Evolutionary conservation across 805 yeast genomes (phyloP), one percentile per base, ranked within the genome.

Genomic region (Candida peoriensis): DNA sequence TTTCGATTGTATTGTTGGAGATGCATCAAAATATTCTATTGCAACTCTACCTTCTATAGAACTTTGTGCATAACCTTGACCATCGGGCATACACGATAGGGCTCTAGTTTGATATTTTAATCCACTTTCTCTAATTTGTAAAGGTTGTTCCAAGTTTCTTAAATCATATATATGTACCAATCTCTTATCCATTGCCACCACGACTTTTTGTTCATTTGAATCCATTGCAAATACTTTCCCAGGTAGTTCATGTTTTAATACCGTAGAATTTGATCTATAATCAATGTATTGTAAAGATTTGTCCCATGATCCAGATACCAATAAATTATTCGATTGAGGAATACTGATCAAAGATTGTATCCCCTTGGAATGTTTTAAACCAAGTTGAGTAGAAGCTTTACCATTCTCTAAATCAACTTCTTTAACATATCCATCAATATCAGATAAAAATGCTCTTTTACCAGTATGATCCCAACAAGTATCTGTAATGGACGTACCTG

Each of bases 31-130:
- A 47, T 68, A 78, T 42, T 85, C 90, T 19, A 86, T 72, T 0
- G 88, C 78, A 1, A 82, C 87, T 20, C 94, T 63, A 0, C 95
- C 95, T 48, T 85, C 95, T n/a, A 86, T 66, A 2, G 90, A 78
- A 19, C 86, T 66, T 21, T 78, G 68, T 0, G 80, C 86, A 53
- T 72, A 80, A 7, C 81, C 93, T 43, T 61, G 54, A 3, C 68
- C 68, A 36, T 66, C 59, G 0, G 83, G 81, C 45, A 77, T 67
- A 24, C 76, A 61, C 42, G 64, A 66, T 23, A 84, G 47, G 17
- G 71, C 72, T 30, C 78, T 63, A 2, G 80, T 74, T 56, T 82
- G 88, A 49, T 74, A 75, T 46, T 75, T 75, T 34, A 85, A 63
- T 0, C 89, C 85, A 24, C 79, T 70, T 37, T 78, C 82, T 25